These are phyloP conservation scores for Bromus sterilis DNA, from an alignment of 176 grass and related monocot genomes.

Conservation along the genomic window DNA sequence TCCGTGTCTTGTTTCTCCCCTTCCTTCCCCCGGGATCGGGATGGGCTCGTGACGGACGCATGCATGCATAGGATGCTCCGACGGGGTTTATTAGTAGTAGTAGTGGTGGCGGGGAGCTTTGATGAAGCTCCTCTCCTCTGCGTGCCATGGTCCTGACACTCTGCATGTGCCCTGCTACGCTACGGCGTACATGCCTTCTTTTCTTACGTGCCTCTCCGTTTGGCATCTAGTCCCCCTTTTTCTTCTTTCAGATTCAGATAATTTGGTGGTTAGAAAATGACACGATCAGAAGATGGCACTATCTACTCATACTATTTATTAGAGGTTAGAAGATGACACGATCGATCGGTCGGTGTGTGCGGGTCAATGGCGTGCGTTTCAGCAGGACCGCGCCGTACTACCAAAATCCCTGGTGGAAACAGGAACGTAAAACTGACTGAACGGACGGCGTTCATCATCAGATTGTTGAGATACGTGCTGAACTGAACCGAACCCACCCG, in stretches of 20 bases:
- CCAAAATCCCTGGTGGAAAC: background rate
- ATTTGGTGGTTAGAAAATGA: no score
- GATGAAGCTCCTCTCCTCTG: background rate
- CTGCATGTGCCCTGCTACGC: constrained; percentile 19
- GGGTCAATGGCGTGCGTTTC: background rate
- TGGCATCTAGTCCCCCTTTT: background rate
- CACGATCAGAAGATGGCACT: no score
- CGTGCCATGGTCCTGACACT: constrained; percentile 11
- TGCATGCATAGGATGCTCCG: constrained; percentile 30
- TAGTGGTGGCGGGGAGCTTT: background rate
- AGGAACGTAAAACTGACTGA: background rate
- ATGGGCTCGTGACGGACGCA: background rate
- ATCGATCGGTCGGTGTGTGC: no score
- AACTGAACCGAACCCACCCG: no score
- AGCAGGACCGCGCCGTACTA: background rate
- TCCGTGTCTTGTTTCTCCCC: background rate
- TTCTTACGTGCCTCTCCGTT: background rate
- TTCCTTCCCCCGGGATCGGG: background rate
- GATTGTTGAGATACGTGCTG: no score
- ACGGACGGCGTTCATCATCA: background rate
- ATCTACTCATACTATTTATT: no score
- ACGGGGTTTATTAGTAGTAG: background rate
- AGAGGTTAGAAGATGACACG: no score
- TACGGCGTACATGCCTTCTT: background rate
- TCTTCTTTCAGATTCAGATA: background rate